These are phyloP conservation scores for Tolypocladium guangdongense DNA, from an alignment of 2,329 filamentous ascomycete genomes.

Conservation along the genomic window DNA sequence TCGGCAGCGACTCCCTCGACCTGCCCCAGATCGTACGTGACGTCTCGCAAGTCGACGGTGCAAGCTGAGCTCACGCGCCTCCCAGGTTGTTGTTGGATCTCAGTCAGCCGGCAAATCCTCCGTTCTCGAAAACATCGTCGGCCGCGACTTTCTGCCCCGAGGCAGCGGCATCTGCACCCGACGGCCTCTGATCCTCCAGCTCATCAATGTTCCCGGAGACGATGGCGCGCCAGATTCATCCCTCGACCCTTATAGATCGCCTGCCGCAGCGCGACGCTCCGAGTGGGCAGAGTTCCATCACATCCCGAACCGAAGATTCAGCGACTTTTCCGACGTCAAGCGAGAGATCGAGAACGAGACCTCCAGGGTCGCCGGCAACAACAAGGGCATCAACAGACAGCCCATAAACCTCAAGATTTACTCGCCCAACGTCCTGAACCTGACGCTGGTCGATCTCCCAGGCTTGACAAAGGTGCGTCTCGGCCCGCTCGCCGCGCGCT, in stretches of 20 bases:
- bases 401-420: slow-evolving; percentile 99
- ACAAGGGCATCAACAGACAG: slow-evolving; percentile 96
- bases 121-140: slow-evolving; percentile 97
- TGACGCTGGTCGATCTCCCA: slow-evolving; percentile 91
- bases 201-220: slow-evolving; percentile 90
- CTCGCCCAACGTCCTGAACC: slow-evolving; percentile 89
- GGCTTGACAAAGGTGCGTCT: slow-evolving; percentile 76
- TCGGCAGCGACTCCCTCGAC: slow-evolving; percentile 96
- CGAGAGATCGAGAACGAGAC: slow-evolving; percentile 97
- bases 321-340: slow-evolving; percentile 87
- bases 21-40: slow-evolving; percentile 87
- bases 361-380: slow-evolving; percentile 78
- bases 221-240: slow-evolving; percentile 53
- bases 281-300: slow-evolving; percentile 97
- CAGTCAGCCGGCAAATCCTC: slow-evolving; percentile 98
- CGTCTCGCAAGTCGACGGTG: background rate
- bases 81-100: slow-evolving; percentile 90
- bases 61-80: slow-evolving; percentile 7
- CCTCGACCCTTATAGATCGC: slow-evolving; percentile 64
- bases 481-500: background rate
- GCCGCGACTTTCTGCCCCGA: slow-evolving; percentile 90
- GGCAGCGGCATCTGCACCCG: slow-evolving; percentile 95
- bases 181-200: slow-evolving; percentile 86
- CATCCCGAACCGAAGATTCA: slow-evolving; percentile 78
- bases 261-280: slow-evolving; percentile 53